Percentiles rank a stretch among this genome's conserved stretches.
These are phyloP conservation scores for Golovinomyces cichoracearum DNA, from an alignment of 2,329 filamentous ascomycete genomes.

Conservation along the genomic window DNA sequence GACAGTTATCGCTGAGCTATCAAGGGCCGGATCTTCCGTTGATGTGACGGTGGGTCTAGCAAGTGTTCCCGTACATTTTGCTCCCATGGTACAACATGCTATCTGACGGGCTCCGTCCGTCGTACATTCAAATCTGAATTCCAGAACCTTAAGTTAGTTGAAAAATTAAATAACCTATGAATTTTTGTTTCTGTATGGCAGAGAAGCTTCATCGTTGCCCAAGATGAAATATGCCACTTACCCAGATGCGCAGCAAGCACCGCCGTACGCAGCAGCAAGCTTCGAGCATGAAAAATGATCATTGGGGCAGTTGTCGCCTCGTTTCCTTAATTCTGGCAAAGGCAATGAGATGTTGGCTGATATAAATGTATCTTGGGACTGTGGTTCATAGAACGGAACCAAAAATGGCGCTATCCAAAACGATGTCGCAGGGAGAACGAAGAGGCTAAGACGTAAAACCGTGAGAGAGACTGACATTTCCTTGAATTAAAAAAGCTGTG, in stretches of 20 bases:
- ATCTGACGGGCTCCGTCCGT: constrained; percentile 12
- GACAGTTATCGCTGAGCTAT: constrained; percentile 4
- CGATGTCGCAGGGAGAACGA: background rate
- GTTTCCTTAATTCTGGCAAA: constrained; percentile 3
- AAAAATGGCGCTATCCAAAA: background rate
- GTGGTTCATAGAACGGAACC: background rate
- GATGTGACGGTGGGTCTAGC: constrained; percentile 5
- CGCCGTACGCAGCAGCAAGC: constrained; percentile 9
- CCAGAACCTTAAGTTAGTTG: background rate
- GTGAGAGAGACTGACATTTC: too few relatives aligned
- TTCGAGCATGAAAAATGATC: constrained; percentile 15
- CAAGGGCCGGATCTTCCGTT: constrained; percentile 3
- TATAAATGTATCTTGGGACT: background rate
- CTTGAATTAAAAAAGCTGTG: too few relatives aligned
- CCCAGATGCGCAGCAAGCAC: constrained; percentile 13
- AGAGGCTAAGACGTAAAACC: background rate
- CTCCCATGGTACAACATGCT: constrained; percentile 15
- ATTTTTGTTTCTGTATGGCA: background rate
- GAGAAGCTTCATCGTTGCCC: background rate
- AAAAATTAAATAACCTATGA: background rate
- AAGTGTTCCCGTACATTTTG: constrained; percentile 14
- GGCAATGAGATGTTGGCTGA: background rate
- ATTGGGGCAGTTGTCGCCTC: constrained; percentile 12
- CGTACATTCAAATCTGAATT: constrained; percentile 3
- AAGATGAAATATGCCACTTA: constrained; percentile 2